Evolutionary conservation across 2,329 filamentous ascomycete species (phyloP), one percentile per base, ranked within the genome.

Genomic region (Colletotrichum echinochloae): DNA sequence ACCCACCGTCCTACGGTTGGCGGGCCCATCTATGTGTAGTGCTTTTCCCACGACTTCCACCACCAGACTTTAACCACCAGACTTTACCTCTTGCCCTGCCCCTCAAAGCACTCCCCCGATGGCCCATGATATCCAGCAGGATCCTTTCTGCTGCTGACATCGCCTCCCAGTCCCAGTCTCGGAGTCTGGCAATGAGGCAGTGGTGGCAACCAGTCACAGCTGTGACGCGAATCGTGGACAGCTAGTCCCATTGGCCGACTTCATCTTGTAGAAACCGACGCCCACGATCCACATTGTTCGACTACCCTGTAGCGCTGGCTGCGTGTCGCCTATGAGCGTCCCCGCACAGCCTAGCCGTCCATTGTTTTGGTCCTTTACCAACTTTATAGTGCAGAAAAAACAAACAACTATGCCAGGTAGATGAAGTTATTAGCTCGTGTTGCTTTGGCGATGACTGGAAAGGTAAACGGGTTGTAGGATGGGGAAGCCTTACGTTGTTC

Each of bases 401-500:
- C 91, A 82, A 94, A 94, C 77, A 94, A 85, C 91, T 94, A 73
- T 69, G 68, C 39, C 23, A 12, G 26, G 11, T 20, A 26, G 33
- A 20, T 16, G 14, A 33, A 6, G 7, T 8, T 26, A 49, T 67
- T 30, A 68, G 66, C 61, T 11, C 20, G 1, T 26, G 30, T 8
- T 30, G 26, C 33, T 55, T 16, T 11, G 37, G 33, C 12, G 23
- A 26, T 23, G 28, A 41, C 5, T 20, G 5, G n/a, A 16, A 11
- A 37, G 23, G 30, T 8, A 37, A 37, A 23, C 14, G 14, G 5
- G 6, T 11, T 23, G 23, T 9, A 6, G 26, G 44, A 35, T 23
- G 33, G 14, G 26, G 20, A 16, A n/a, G 14, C 26, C 95, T 92
- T 85, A 98, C 96, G 84, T 99, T 99, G 87, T 99, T 99, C 74